Percentiles rank a stretch among this genome's conserved stretches.
Conservation (phyloP, 176 grass and related monocot species). For the Tuctoria greenei region DNA sequence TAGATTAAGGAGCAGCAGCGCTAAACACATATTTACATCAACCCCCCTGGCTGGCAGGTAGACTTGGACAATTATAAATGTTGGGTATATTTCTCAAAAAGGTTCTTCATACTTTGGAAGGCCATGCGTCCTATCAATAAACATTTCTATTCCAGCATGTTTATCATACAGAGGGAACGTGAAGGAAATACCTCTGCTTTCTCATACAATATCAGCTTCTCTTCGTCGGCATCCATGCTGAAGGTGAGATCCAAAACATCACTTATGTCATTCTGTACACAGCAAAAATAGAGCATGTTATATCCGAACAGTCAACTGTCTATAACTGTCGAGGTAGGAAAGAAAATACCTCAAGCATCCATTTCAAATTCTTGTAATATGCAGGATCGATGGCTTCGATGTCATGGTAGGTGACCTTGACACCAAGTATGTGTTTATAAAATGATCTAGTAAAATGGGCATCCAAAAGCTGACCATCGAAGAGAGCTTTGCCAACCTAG, state of each 20-base stretch:
- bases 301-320: constrained; percentile 13
- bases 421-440: constrained; percentile 98
- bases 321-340: neutral
- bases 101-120: neutral
- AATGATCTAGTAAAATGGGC: constrained; percentile 98
- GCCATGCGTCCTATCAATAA: neutral
- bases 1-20: neutral
- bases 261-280: constrained; percentile 89
- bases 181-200: constrained; percentile 59
- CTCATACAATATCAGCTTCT: constrained; percentile 93
- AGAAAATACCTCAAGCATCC: constrained; percentile 93
- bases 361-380: constrained; percentile 97
- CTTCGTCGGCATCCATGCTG: constrained; percentile 97
- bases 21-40: no score
- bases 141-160: neutral
- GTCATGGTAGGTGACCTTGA: constrained; percentile 98
- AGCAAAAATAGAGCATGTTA: constrained; percentile 26
- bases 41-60: neutral
- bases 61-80: neutral
- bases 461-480: constrained; percentile 93
- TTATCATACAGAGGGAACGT: neutral
- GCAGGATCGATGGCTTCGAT: constrained; percentile 99
- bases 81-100: neutral
- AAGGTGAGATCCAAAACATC: constrained; percentile 96
- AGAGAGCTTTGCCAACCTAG: constrained; percentile 99